Conservation (phyloP, 495 filamentous ascomycete genomes). For the Jackrogersella minutella region DNA sequence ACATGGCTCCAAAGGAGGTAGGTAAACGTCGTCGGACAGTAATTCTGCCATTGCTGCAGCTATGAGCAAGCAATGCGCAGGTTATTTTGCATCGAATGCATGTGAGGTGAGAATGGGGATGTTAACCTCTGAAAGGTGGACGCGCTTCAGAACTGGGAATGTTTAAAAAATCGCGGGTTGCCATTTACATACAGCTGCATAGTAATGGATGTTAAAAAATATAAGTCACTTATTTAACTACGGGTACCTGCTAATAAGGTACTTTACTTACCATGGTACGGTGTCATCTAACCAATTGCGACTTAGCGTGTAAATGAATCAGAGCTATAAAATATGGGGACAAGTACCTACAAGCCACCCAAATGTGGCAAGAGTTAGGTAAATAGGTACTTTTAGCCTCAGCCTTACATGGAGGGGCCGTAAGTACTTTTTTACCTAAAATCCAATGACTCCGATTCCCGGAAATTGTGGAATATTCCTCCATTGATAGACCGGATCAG, state of each 20-base stretch:
- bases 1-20: slow-evolving; percentile 58
- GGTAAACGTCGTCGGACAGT: slow-evolving; percentile 56
- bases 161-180: slow-evolving; percentile 28
- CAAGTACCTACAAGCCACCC: neutral
- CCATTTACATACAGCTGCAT: neutral
- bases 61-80: slow-evolving; percentile 58
- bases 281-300: neutral
- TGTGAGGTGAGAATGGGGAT: slow-evolving; percentile 36
- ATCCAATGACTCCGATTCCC: slow-evolving; percentile 20
- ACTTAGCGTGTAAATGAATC: neutral
- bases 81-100: slow-evolving; percentile 41
- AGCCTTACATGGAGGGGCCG: slow-evolving; percentile 6
- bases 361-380: neutral
- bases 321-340: neutral
- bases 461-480: slow-evolving; percentile 20
- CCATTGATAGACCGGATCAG: no score
- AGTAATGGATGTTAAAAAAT: no score
- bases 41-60: slow-evolving; percentile 72
- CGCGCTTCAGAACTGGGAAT: slow-evolving; percentile 4
- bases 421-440: neutral
- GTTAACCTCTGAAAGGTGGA: neutral
- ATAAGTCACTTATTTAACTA: no score
- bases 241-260: slow-evolving; percentile 7
- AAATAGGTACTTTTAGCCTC: no score
- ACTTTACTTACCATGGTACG: neutral